These are phyloP conservation scores for Inga leiocalycina DNA, from an alignment of 306 rosid species.

Conservation along the genomic window DNA sequence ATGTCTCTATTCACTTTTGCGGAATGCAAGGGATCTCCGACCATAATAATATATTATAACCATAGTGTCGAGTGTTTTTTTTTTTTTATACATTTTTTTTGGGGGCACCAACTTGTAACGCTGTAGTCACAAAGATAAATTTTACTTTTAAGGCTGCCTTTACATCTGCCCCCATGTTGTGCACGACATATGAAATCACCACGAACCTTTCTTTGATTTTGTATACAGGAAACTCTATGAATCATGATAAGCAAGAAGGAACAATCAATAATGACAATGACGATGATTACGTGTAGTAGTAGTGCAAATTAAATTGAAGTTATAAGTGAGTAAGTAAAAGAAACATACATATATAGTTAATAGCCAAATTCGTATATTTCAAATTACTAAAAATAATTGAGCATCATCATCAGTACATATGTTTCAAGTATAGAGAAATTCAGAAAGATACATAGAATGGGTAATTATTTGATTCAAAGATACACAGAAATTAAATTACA, in stretches of 20 bases:
- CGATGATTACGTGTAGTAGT: not conserved
- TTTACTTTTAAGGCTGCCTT: slow-evolving; percentile 26
- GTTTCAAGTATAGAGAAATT: not conserved
- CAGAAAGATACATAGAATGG: slow-evolving; percentile 18
- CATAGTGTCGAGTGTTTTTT: not conserved
- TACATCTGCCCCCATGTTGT: slow-evolving; percentile 36
- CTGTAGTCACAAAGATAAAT: slow-evolving; percentile 20
- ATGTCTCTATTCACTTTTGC: not conserved
- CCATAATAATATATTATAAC: not conserved
- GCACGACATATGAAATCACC: slow-evolving; percentile 30
- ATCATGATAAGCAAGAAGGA: not conserved
- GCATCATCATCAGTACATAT: not conserved
- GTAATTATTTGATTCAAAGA: slow-evolving; percentile 17
- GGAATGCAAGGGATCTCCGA: not conserved
- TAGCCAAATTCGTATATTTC: not conserved
- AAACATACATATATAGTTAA: not conserved
- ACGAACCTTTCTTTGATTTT: not conserved
- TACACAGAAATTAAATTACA: not conserved
- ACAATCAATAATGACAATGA: not conserved
- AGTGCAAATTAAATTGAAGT: not conserved
- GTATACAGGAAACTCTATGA: not conserved
- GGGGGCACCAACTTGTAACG: not conserved
- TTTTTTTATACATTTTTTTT: not conserved
- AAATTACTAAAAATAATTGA: not conserved
- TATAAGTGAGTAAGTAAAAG: not conserved